A percentile compares a stretch with the other conserved stretches of the same genome.
Evolutionary conservation across 1,284 basidiomycete species (phyloP).

Genomic region (Cutaneotrichosporon cutaneum): DNA sequence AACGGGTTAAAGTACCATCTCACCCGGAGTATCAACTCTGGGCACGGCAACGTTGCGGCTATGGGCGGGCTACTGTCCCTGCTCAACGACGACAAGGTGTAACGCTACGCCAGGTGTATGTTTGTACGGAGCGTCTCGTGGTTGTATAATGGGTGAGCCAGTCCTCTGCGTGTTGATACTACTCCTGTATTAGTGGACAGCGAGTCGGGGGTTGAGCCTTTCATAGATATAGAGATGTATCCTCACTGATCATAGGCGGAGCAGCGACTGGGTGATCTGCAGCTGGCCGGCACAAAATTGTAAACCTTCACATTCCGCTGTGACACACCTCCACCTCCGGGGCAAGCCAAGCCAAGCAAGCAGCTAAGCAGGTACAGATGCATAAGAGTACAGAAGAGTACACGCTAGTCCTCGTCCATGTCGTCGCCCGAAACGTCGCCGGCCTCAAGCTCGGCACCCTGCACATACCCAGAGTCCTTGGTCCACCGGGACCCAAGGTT

Average conservation of each 20-base stretch:
- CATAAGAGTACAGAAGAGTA: constrained; percentile 10
- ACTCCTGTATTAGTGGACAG: constrained; percentile 7
- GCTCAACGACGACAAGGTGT: constrained; percentile 27
- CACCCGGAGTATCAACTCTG: constrained; percentile 48
- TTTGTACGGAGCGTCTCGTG: constrained; percentile 10
- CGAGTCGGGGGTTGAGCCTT: not conserved
- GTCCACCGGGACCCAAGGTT: constrained; percentile 73
- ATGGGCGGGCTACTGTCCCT: constrained; percentile 37
- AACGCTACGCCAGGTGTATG: constrained; percentile 9
- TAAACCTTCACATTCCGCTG: not conserved
- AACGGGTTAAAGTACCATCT: constrained; percentile 54
- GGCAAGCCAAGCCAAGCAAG: not conserved
- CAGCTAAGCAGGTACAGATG: constrained; percentile 27
- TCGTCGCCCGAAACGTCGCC: constrained; percentile 27
- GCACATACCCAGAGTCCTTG: constrained; percentile 61
- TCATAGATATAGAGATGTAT: constrained; percentile 9
- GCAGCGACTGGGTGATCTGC: not conserved
- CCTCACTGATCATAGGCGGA: not conserved
- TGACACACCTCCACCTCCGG: not conserved
- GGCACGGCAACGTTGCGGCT: constrained; percentile 49
- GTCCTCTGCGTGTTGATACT: constrained; percentile 7
- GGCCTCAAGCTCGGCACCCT: constrained; percentile 60
- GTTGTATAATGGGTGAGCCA: constrained; percentile 11
- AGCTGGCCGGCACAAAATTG: not conserved
- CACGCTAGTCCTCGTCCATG: constrained; percentile 43